A percentile compares a stretch with the other conserved stretches of the same genome.
Conservation (phyloP, 169 alveolate genomes). For the Eimeria maxima region DNA sequence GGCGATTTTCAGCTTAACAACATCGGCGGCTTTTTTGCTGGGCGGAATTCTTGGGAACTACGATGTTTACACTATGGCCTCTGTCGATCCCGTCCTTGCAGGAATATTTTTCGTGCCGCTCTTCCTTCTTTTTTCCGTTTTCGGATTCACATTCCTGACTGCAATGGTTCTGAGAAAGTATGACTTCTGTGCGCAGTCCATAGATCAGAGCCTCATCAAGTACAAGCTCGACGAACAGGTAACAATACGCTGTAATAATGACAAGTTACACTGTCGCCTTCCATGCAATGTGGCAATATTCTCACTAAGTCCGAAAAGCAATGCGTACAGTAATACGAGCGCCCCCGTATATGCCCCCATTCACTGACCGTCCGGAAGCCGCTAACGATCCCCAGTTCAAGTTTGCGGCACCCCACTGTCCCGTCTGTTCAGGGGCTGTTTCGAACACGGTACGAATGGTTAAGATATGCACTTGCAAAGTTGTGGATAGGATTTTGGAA, state of each 20-base stretch:
- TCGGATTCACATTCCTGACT: slow-evolving; percentile 44
- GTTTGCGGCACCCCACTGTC: background rate
- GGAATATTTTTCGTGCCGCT: slow-evolving; percentile 65
- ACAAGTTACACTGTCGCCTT: background rate
- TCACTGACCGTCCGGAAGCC: background rate
- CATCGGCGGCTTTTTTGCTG: slow-evolving; percentile 69
- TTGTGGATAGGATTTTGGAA: slow-evolving; percentile 27
- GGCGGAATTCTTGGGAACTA: slow-evolving; percentile 70
- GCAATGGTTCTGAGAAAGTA: slow-evolving; percentile 69
- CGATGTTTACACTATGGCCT: slow-evolving; percentile 55
- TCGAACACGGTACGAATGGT: slow-evolving; percentile 60
- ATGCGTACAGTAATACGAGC: background rate
- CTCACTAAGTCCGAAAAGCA: background rate
- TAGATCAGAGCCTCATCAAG: slow-evolving; percentile 29
- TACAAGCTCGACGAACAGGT: slow-evolving; percentile 57
- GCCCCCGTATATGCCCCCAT: background rate
- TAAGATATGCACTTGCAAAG: background rate
- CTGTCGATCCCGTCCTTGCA: slow-evolving; percentile 18
- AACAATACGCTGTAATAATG: background rate
- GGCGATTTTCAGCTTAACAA: slow-evolving; percentile 35
- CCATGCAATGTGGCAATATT: background rate
- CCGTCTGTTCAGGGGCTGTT: slow-evolving; percentile 19
- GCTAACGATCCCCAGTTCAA: background rate
- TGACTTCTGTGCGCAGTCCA: slow-evolving; percentile 63
- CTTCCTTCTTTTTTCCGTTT: slow-evolving; percentile 55